A percentile compares a stretch with the other conserved stretches of the same genome.
phyloP scores from a whole-genome alignment of 2,329 filamentous ascomycete genomes.

The Sarocladium oryzae region DNA sequence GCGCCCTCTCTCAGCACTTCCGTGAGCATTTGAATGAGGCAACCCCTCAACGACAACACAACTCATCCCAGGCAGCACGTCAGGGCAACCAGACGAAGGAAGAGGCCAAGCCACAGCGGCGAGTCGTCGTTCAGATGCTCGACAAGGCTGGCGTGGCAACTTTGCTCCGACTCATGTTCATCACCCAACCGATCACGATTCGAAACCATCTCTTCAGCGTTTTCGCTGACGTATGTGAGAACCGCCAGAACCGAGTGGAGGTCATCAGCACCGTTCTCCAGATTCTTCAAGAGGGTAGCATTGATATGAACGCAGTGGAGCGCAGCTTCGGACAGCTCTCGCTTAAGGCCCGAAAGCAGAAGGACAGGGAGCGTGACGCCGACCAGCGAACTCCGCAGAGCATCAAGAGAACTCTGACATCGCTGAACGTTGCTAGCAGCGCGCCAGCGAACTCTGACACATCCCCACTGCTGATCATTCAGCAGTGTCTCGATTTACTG shows the following conservation, averaged over 20 bases:
- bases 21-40: constrained; percentile 16
- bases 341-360: constrained; percentile 76
- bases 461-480: constrained; percentile 89
- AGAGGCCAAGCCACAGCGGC: constrained; percentile 63
- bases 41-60: constrained; percentile 16
- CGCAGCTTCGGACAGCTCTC: constrained; percentile 92
- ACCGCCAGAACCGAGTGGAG: constrained; percentile 90
- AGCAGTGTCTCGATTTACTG: constrained; percentile 85
- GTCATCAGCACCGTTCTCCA: constrained; percentile 88
- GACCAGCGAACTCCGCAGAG: constrained; percentile 72
- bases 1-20: constrained; percentile 50
- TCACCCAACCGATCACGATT: constrained; percentile 82
- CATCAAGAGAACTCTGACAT: constrained; percentile 68
- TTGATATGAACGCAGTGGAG: constrained; percentile 88
- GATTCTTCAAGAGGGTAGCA: constrained; percentile 91
- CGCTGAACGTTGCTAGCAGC: constrained; percentile 37
- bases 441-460: constrained; percentile 69
- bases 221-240: constrained; percentile 87
- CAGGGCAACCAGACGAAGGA: constrained; percentile 30
- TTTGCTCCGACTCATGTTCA: constrained; percentile 97
- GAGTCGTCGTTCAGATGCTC: constrained; percentile 89
- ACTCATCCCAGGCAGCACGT: not conserved
- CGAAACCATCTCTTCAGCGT: constrained; percentile 80
- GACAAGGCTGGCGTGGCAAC: constrained; percentile 95
- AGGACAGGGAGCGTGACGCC: constrained; percentile 53